Base-by-base conservation (phyloP, 768 basidiomycete species). In the Tulasnella sp. region DNA sequence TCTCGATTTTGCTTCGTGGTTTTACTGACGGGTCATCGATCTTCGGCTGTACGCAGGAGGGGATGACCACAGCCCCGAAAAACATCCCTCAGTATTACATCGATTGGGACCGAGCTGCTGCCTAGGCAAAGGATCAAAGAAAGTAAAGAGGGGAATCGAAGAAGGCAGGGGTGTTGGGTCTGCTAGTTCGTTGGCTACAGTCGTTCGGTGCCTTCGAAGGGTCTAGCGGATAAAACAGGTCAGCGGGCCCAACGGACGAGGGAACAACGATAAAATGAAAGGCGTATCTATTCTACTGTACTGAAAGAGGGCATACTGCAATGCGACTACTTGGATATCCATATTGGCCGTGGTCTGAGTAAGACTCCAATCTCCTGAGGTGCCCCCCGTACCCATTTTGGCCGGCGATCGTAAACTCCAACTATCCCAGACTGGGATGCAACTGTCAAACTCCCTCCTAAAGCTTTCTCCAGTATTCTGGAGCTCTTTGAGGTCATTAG, bases 1-100 rank as follows among this genome's bases (percentile, higher is more conserved):
- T 27, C 62, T 9, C 16, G 16, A 36, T 68, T 34, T 34, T 19
- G 31, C 2, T 12, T 36, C 21, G 19, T 4, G n/a, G 14, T 14
- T 31, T 68, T 14, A 14, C 62, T 68, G 3, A 68, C 31, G 31
- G 12, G 18, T 68, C n/a, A 1, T 27, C 62, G 62, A 68, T 68
- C 31, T 36, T 68, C 62, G 62, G 62, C 62, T 68, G 8, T 68
- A 31, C 21, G 31, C 36, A 68, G 62, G 62, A 36, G 31, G 62
- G 62, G 36, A 68, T 68, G 62, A 34, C 27, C 62, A 36, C 62
- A 0, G 62, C 62, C 5, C 62, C 62, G 27, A 68, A 31, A 0
- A 27, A 74, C n/a, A 74, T 74, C 31, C 73, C 39, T 46, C 73
- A 74, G 31, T 40, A 40, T 14, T 74, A 74, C 73, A 9, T 74